These are phyloP conservation scores for Vanderwaltozyma polyspora DNA, from an alignment of 805 yeast species.

Conservation along the genomic window DNA sequence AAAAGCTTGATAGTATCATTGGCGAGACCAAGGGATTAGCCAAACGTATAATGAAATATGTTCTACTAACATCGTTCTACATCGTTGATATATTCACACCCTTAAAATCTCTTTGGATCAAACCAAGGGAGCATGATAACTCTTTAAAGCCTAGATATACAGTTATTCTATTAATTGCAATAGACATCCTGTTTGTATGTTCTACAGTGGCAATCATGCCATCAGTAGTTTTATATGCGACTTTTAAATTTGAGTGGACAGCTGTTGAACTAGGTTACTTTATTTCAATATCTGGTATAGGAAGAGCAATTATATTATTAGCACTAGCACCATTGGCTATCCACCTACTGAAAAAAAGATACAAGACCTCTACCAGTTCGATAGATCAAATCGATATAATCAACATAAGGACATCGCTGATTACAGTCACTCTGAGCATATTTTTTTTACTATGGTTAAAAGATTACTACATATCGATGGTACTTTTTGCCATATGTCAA, in stretches of 20 bases:
- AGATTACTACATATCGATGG: constrained; percentile 12
- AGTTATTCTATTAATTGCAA: constrained; percentile 37
- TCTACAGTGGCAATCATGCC: constrained; percentile 33
- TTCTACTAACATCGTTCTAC: background rate
- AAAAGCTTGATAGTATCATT: background rate
- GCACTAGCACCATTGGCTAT: constrained; percentile 40
- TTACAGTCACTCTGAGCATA: constrained; percentile 31
- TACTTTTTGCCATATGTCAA: constrained; percentile 29
- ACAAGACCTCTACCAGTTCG: constrained; percentile 29
- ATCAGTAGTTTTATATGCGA: constrained; percentile 40
- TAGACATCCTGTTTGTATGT: constrained; percentile 35
- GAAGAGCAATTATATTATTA: constrained; percentile 39
- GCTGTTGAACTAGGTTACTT: constrained; percentile 45
- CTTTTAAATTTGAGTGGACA: constrained; percentile 42
- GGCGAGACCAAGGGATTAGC: background rate
- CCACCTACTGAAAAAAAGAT: constrained; percentile 27
- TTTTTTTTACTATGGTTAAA: constrained; percentile 25
- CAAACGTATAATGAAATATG: background rate
- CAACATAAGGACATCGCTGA: constrained; percentile 25
- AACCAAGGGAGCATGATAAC: constrained; percentile 23
- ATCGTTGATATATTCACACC: constrained; percentile 33
- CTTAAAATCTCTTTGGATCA: constrained; percentile 41
- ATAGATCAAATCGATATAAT: constrained; percentile 44
- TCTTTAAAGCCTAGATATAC: constrained; percentile 31
- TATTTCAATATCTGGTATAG: constrained; percentile 40